Base-by-base conservation (phyloP, 2,329 filamentous ascomycete genomes). In the Trichoderma sp. region DNA sequence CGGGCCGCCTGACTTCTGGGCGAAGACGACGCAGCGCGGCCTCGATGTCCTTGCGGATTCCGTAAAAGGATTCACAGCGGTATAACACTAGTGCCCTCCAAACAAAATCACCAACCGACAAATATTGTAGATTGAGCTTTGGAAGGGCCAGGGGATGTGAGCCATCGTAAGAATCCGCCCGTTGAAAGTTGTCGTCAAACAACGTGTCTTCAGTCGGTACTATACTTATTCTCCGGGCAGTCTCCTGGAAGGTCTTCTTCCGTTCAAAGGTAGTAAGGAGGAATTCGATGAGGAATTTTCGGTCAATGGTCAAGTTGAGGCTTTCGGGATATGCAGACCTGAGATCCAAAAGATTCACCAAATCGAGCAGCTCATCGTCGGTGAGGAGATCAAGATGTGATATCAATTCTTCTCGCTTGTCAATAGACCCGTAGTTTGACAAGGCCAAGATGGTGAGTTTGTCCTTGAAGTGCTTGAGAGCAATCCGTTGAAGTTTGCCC, bases 101-200 rank as follows among this genome's bases (percentile, higher is more conserved):
- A n/a, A 99, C 86, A 80, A 99, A 99, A 83, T 99, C 97, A 3
- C 95, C 95, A 68, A 98, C 91, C 3, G 95, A 97, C 16, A 99
- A 88, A 83, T 99, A 99, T 81, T 99, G 97, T 33, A 99, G 87
- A 80, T 98, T 99, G 63, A 98, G 85, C 83, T 99, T 99, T 3
- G 97, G 97, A 60, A 99, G 91, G 3, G 97, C 94, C 75, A 99
- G 88, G 6, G 97, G 95, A 65, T 91, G 91, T 29, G 94, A 95
- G 31, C 95, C 95, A 82, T 98, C 93, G 80, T 98, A 98, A 8
- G 88, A 89, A 80, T 98, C 95, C 75, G 96, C 96, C 75, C 95
- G 91, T 74, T 95, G 85, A 71, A 98, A 89, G 31, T 91, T 91
- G 68, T 88, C 88, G 76, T 98, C 95, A 80, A 98, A 98, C 6